phyloP scores from a whole-genome alignment of 495 filamentous ascomycete genomes.

The Parmelia sp. region DNA sequence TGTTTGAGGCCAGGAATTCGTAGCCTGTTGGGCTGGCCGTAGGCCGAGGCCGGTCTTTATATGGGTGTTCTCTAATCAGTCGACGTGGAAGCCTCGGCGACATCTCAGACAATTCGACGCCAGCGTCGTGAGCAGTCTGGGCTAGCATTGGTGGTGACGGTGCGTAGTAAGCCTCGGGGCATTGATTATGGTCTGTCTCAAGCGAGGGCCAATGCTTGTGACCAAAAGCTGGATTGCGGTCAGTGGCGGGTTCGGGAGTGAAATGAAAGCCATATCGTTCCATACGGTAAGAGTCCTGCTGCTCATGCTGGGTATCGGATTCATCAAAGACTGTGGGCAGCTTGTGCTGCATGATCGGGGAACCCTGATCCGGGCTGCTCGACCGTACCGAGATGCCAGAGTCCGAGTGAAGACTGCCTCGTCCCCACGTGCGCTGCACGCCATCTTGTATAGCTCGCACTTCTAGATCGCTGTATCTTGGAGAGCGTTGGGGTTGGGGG shows the following conservation, averaged over 20 bases:
- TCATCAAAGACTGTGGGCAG: constrained; percentile 22
- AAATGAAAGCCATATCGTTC: constrained; percentile 10
- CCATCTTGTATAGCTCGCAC: constrained; percentile 22
- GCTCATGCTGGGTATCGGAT: not conserved
- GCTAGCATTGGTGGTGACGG: constrained; percentile 7
- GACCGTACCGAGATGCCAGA: constrained; percentile 27
- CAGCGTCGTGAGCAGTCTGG: constrained; percentile 6
- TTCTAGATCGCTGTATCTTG: constrained; percentile 27
- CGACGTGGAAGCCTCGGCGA: constrained; percentile 10
- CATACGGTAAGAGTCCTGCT: not conserved
- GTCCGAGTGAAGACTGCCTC: constrained; percentile 25
- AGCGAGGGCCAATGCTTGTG: constrained; percentile 17
- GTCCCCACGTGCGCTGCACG: constrained; percentile 17
- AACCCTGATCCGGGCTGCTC: constrained; percentile 25
- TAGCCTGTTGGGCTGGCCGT: constrained; percentile 49
- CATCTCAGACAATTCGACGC: constrained; percentile 12
- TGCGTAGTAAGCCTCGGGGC: constrained; percentile 25
- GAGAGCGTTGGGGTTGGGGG: constrained; percentile 14
- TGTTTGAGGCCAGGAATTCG: constrained; percentile 56
- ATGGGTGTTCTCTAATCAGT: constrained; percentile 2
- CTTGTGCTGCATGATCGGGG: constrained; percentile 25
- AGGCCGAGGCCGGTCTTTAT: constrained; percentile 26
- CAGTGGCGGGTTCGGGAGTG: not conserved
- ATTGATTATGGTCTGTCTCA: constrained; percentile 10
- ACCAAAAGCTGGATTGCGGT: constrained; percentile 6